Base-by-base conservation (phyloP, 768 basidiomycete genomes). In the Jaapia argillacea region DNA sequence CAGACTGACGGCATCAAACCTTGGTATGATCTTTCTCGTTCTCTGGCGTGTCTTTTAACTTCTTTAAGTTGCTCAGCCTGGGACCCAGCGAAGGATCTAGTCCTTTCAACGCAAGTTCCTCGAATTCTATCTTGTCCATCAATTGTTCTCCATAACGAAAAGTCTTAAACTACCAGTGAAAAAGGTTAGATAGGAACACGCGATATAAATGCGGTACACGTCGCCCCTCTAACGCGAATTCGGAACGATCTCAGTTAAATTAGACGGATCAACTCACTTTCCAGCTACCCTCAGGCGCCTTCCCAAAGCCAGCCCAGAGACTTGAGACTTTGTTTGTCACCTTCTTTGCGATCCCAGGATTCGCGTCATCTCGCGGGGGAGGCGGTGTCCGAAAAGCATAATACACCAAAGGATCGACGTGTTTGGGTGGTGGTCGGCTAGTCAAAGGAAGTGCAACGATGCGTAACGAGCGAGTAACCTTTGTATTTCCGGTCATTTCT, bases 91-190 rank as follows among this genome's bases (percentile, higher is more conserved):
- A 75, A 14, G 83, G 77, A 52, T 88, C 81, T 24, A 90, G 62
- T 24, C 74, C 70, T 58, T 84, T 84, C 52, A 90, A 66, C 5
- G 78, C 79, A 26, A 82, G 67, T 58, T 90, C 86, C 59, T 89
- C 87, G 50, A 87, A 88, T 41, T 87, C 87, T 48, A 87, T 66
- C 18, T 73, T 68, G 59, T 87, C 81, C 18, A 81, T 67, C 2
- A 86, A 57, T 18, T 74, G 74, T 63, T 86, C 80, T 21, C 86
- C 86, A 28, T 70, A 62, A 49, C 71, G 61, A 55, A 77, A 83
- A 10, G 74, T 63, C 57, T 69, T 76, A 22, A 74, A 58, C 85
- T 88, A 48, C 1, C 44, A n/a, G 1, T 26, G 4, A 36, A 20
- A 24, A 42, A 4, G 3, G 31, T 1, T 22, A 20, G n/a, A 23